Conservation (phyloP, 495 filamentous ascomycete species). For the Trichoderma gamsii region DNA sequence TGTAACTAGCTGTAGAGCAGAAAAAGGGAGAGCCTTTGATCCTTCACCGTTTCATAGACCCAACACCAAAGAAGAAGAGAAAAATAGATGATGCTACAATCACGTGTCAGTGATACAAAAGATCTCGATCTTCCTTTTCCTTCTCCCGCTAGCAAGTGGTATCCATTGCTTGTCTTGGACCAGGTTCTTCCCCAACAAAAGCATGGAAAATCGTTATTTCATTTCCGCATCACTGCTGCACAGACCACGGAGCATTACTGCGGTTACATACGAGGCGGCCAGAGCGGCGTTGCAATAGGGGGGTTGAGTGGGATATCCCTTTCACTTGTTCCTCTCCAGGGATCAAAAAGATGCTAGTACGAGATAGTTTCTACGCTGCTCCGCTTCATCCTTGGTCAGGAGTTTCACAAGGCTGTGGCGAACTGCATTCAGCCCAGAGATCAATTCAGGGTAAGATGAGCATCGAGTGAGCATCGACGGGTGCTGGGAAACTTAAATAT, state of each 20-base stretch:
- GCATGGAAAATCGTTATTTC: slow-evolving; percentile 3
- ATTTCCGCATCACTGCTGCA: neutral
- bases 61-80: neutral
- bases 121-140: neutral
- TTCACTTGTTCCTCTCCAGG: too few relatives aligned
- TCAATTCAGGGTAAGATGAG: neutral
- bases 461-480: neutral
- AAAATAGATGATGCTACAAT: neutral
- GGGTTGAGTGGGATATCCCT: too few relatives aligned
- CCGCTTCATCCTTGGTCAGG: neutral
- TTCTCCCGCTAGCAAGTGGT: neutral
- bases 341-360: neutral
- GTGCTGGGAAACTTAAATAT: neutral
- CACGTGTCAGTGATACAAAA: neutral
- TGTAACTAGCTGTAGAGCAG: neutral
- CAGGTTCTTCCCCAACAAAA: neutral
- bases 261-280: neutral
- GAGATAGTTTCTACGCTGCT: neutral
- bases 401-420: slow-evolving; percentile 2
- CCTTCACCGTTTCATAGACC: neutral
- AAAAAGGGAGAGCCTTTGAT: neutral
- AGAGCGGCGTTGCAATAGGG: too few relatives aligned
- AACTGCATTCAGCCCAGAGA: neutral
- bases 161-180: neutral
- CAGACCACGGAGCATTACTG: neutral